These are phyloP conservation scores for Saccharomyces jurei DNA, from an alignment of 805 yeast genomes.

Conservation along the genomic window DNA sequence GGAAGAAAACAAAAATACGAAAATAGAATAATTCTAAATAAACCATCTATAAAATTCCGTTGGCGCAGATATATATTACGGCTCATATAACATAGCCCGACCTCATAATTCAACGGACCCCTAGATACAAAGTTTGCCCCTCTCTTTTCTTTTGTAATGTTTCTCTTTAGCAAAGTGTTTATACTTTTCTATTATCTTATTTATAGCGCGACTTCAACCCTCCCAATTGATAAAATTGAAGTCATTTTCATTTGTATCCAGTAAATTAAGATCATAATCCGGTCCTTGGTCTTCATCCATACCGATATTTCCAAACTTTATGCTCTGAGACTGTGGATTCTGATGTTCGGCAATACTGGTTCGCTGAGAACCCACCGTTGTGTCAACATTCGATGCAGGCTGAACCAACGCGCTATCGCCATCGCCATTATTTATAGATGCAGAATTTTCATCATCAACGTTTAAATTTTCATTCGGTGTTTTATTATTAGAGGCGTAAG, in stretches of 20 bases:
- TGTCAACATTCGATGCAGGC: not conserved
- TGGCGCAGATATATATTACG: not conserved
- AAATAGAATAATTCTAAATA: not conserved
- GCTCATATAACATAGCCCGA: not conserved
- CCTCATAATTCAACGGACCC: not conserved
- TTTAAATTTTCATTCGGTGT: not conserved
- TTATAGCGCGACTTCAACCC: not conserved
- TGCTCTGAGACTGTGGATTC: not conserved
- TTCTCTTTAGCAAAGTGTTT: not conserved
- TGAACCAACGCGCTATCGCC: not conserved
- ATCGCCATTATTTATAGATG: not conserved
- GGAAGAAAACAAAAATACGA: not conserved
- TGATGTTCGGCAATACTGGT: constrained; percentile 1
- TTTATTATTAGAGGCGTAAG: not conserved
- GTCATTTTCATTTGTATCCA: constrained; percentile 17
- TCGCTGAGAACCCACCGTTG: not conserved
- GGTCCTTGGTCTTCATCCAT: constrained; percentile 1
- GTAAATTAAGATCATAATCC: constrained; percentile 15
- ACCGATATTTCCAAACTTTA: not conserved
- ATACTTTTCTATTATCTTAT: not conserved
- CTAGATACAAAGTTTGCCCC: not conserved
- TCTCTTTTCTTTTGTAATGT: not conserved
- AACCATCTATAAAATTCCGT: not conserved
- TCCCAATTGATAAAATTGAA: constrained; percentile 23
- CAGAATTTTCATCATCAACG: not conserved